A percentile compares a stretch with the other conserved stretches of the same genome.
These are phyloP conservation scores for Ceratobasidium sp. DNA, from an alignment of 1,284 basidiomycete species.

Conservation along the genomic window DNA sequence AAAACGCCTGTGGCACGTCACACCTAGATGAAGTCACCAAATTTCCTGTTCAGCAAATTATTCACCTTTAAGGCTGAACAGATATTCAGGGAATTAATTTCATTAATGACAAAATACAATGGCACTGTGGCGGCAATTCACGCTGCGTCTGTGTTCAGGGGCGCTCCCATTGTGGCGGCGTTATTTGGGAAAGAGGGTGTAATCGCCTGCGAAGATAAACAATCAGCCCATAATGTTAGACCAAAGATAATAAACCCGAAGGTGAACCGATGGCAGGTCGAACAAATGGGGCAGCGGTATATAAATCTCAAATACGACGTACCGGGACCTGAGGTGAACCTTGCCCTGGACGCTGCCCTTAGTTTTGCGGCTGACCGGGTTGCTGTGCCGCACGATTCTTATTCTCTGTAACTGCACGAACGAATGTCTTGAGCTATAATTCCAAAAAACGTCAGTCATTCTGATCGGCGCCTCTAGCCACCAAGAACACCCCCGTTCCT, in stretches of 20 bases:
- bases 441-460: not conserved
- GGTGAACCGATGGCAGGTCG: not conserved
- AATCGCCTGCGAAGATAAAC: not conserved
- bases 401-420: constrained; percentile 22
- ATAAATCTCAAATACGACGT: not conserved
- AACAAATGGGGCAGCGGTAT: not conserved
- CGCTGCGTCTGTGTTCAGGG: not conserved
- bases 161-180: constrained; percentile 31
- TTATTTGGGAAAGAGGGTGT: constrained; percentile 27
- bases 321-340: constrained; percentile 39
- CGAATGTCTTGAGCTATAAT: constrained; percentile 25
- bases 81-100: no score
- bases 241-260: not conserved
- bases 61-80: no score
- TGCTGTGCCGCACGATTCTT: constrained; percentile 2
- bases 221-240: not conserved
- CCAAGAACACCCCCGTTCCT: not conserved
- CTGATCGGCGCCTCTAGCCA: constrained; percentile 1
- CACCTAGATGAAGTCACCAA: no score
- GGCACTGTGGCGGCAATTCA: no score
- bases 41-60: no score
- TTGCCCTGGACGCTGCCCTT: constrained; percentile 12
- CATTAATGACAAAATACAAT: no score
- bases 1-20: no score
- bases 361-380: constrained; percentile 4